A percentile compares a stretch with the other conserved stretches of the same genome.
These are phyloP conservation scores for Circinella umbellata DNA, from an alignment of 371 early-diverging fungal genomes.

Conservation along the genomic window DNA sequence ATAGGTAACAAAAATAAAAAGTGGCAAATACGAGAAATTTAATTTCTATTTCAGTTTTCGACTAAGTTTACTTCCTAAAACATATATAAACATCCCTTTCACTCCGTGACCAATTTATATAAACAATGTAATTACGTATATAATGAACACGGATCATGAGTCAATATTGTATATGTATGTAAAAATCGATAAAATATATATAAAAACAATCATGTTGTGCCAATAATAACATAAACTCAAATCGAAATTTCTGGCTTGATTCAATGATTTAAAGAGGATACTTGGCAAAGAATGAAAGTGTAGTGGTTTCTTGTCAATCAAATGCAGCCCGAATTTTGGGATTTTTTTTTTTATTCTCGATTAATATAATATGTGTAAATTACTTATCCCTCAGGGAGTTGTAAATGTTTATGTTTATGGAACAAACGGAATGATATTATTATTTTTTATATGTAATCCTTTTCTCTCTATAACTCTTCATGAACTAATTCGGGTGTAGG, in stretches of 20 bases:
- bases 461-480: neutral
- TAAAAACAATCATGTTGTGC: too few species aligned
- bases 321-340: slow-evolving; percentile 1
- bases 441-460: neutral
- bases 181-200: too few species aligned
- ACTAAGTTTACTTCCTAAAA: neutral
- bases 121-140: too few species aligned
- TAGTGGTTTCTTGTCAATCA: neutral
- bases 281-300: neutral
- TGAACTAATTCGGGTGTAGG: neutral
- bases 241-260: neutral
- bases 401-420: neutral
- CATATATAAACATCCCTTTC: neutral
- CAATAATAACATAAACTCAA: neutral
- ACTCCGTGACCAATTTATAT: too few species aligned
- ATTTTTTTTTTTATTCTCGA: slow-evolving; percentile 6
- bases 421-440: neutral
- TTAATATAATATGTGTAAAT: neutral
- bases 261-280: neutral
- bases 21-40: neutral
- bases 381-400: neutral
- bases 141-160: too few species aligned
- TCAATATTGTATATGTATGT: too few species aligned
- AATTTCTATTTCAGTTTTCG: slow-evolving; percentile 1
- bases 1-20: neutral